Base-by-base conservation (phyloP, 257 asterid species). In the Nicotiana tabacum region DNA sequence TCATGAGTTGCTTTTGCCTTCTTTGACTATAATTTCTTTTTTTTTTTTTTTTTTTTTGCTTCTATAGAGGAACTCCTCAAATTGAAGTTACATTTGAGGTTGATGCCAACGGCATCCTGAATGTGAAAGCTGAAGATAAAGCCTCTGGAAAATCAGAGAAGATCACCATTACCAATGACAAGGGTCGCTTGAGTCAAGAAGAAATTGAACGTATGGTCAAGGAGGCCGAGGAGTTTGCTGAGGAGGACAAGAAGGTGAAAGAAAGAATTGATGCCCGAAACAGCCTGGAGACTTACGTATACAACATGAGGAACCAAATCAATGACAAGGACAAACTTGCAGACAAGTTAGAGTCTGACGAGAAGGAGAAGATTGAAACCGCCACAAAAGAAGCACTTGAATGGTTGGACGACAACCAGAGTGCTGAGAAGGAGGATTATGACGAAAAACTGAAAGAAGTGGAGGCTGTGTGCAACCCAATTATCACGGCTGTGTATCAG, bases 31-130 rank as follows among this genome's bases (percentile, higher is more conserved):
- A 46, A 58, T 29, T 10, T 30, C 2, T 66, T 8, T 46, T 78
- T 24, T 24, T 24, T 24, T 24, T 24, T 24, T 24, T 24, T 21
- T 32, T 61, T 74, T 3, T 48, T 77, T 43, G 15, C 61, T 51
- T 15, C 46, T 62, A 84, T 90, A 93, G 97, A 89, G 98, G 98
- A 68, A 91, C 96, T 46, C 97, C 98, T 80, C 97, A 94, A 80
- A 94, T 93, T 2, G 98, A 94, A 81, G 97, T 94, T 0, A 94
- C 98, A 8, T 94, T 94, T 17, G 97, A 93, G 76, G 97, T 93
- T 0, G 98, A 93, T 48, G 94, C 97, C 72, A 92, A 94, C 16
- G 95, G 97, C 56, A 94, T 94, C 39, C 86, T 91, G 8, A 88
- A 90, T 39, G 92, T 91, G n/a, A 88, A 83, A 81, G 94, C 94